Evolutionary conservation across 2,329 filamentous ascomycete genomes (phyloP).

Genomic region (Penicillium sp.): DNA sequence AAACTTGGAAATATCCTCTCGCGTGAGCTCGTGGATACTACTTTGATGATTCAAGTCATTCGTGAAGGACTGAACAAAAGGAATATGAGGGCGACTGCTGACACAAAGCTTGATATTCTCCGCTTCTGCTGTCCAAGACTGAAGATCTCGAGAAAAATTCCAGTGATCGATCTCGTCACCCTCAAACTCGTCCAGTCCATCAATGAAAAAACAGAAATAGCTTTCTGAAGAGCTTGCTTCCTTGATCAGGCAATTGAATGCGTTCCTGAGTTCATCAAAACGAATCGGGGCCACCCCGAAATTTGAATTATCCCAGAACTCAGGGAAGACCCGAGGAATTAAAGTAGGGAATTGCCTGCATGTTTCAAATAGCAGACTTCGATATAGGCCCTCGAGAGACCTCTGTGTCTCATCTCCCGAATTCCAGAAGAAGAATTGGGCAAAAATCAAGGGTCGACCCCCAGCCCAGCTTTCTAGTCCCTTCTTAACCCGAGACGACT

Average conservation of each 20-base stretch:
- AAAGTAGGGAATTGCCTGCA: slow-evolving; percentile 30
- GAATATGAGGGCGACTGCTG: neutral
- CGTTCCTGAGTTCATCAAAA: neutral
- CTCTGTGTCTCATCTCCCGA: slow-evolving; percentile 42
- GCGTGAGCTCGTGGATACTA: neutral
- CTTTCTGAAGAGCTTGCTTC: neutral
- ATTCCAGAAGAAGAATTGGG: slow-evolving; percentile 46
- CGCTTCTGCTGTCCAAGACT: neutral
- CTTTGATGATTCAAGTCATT: neutral
- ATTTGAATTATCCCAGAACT: neutral
- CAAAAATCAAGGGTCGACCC: slow-evolving; percentile 28
- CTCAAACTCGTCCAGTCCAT: slow-evolving; percentile 23
- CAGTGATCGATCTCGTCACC: slow-evolving; percentile 13
- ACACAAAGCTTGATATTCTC: neutral
- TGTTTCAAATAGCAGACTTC: slow-evolving; percentile 38
- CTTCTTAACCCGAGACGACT: slow-evolving; percentile 26
- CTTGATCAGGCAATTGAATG: neutral
- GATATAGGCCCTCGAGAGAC: slow-evolving; percentile 43
- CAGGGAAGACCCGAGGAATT: slow-evolving; percentile 22
- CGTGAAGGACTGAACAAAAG: neutral
- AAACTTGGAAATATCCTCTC: neutral
- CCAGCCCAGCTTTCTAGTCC: slow-evolving; percentile 39
- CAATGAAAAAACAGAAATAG: slow-evolving; percentile 20
- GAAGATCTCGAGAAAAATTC: slow-evolving; percentile 2
- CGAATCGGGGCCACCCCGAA: neutral